Conservation (phyloP, 306 rosid genomes). For the Albizia julibrissin region DNA sequence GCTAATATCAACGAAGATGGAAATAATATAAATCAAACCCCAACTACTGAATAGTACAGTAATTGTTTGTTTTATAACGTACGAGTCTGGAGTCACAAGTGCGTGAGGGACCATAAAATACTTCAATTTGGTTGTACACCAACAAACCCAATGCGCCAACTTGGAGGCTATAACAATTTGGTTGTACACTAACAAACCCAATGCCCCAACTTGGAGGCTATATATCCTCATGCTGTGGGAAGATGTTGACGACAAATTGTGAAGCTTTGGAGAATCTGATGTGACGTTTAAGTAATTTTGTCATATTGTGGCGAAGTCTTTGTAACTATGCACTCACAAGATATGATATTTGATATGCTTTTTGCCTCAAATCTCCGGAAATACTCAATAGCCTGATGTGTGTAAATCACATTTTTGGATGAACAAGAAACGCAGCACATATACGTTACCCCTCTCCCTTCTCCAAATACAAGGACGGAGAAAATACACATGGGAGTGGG, state of each 20-base stretch:
- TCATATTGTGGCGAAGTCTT: background rate
- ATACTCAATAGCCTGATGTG: background rate
- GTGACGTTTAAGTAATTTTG: background rate
- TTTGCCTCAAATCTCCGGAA: background rate
- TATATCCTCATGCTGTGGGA: background rate
- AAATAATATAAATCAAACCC: background rate
- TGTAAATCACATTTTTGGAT: background rate
- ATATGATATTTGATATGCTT: background rate
- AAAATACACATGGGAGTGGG: background rate
- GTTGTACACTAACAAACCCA: too few relatives aligned
- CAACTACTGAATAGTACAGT: background rate
- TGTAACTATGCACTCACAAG: background rate
- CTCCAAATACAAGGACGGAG: background rate
- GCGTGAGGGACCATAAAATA: background rate
- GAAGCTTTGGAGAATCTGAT: background rate
- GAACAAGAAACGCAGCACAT: background rate
- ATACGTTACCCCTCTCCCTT: background rate
- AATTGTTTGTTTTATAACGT: background rate
- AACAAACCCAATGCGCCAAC: background rate
- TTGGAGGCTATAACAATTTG: background rate
- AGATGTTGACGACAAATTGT: background rate
- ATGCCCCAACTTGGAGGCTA: background rate
- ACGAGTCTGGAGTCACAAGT: background rate
- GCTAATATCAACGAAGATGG: background rate
- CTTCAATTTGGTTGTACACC: background rate